Evolutionary conservation across 805 yeast species (phyloP), one percentile per base, ranked within the genome.

Genomic region (baker's yeast (Saccharomyces cerevisiae)): DNA sequence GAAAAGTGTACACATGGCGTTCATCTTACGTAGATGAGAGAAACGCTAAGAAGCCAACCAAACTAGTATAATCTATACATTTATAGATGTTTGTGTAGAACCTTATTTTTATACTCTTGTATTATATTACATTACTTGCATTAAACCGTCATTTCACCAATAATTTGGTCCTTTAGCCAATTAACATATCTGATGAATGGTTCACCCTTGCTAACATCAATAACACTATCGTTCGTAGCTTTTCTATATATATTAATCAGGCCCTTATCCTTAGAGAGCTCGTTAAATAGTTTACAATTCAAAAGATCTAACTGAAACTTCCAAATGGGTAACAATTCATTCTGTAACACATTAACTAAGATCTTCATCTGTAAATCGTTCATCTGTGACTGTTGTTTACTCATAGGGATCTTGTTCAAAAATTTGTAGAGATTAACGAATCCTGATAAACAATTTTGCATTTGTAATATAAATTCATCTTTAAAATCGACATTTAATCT

Each of bases 361-460:
- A 61, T 53, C 13, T 57, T 60, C 31, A 59, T 28, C 46, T 62
- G 65, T n/a, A 55, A 55, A 41, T 51, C 56, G 11, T 62, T 57
- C 9, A 62, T 52, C 46, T 55, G 55, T 17, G 43, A 36, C 46
- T 57, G 57, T 49, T 57, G 58, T 26, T 57, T 56, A 27, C 57
- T 59, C 48, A 56, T 36, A 3, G 65, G 66, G 21, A 62, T 57
- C 48, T 59, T 58, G 29, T 58, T 57, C 49, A 63, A 43, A 41
- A 64, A 65, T 29, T 59, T 60, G 48, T 58, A 55, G 8, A 64
- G 50, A 47, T 63, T 64, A 17, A 57, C 55, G 49, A 64, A 62
- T 13, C 69, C 69, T 43, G 59, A 51, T 29, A 60, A 47, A 43
- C 67, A 63, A 50, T 64, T 65, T 27, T 58, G 58, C 36, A 64